Evolutionary conservation across 2,329 filamentous ascomycete genomes (phyloP).

Genomic region (Stachybotrys echinatus): DNA sequence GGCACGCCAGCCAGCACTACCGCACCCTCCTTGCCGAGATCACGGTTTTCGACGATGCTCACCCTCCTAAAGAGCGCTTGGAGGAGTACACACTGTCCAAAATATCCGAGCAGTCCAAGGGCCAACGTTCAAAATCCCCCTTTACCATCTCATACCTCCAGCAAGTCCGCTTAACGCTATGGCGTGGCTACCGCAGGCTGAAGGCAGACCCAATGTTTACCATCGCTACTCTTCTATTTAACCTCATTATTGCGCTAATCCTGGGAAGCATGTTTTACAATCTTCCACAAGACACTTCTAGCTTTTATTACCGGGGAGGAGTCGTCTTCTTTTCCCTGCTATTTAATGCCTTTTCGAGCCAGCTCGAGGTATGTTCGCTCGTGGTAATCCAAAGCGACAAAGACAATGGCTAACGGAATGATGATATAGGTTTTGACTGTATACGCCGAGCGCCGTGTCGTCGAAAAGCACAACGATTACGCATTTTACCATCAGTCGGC

Average conservation of each 20-base stretch:
- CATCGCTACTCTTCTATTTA: slow-evolving; percentile 32
- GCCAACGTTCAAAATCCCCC: slow-evolving; percentile 37
- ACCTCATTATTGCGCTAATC: slow-evolving; percentile 44
- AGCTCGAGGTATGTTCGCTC: slow-evolving; percentile 20
- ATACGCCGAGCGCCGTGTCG: slow-evolving; percentile 22
- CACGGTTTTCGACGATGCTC: slow-evolving; percentile 17
- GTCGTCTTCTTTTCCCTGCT: slow-evolving; percentile 47
- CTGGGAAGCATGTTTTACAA: slow-evolving; percentile 48
- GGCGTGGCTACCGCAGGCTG: slow-evolving; percentile 31
- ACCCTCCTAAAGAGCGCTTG: slow-evolving; percentile 12
- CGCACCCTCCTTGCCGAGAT: slow-evolving; percentile 21
- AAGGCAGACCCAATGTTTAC: slow-evolving; percentile 33
- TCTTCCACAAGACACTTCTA: slow-evolving; percentile 33
- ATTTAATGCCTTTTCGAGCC: slow-evolving; percentile 40
- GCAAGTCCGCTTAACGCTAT: slow-evolving; percentile 38
- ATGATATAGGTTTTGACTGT: slow-evolving; percentile 19
- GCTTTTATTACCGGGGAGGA: slow-evolving; percentile 41
- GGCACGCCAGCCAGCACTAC: slow-evolving; percentile 20
- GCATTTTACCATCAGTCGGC: slow-evolving; percentile 27
- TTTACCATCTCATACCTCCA: slow-evolving; percentile 41
- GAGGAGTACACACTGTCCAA: slow-evolving; percentile 14
- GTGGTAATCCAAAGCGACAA: not conserved
- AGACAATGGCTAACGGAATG: not conserved
- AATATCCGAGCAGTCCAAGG: slow-evolving; percentile 17
- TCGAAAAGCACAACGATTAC: slow-evolving; percentile 29